Evolutionary conservation across 2,329 filamentous ascomycete genomes (phyloP).

Genomic region (Rutstroemia sp.): DNA sequence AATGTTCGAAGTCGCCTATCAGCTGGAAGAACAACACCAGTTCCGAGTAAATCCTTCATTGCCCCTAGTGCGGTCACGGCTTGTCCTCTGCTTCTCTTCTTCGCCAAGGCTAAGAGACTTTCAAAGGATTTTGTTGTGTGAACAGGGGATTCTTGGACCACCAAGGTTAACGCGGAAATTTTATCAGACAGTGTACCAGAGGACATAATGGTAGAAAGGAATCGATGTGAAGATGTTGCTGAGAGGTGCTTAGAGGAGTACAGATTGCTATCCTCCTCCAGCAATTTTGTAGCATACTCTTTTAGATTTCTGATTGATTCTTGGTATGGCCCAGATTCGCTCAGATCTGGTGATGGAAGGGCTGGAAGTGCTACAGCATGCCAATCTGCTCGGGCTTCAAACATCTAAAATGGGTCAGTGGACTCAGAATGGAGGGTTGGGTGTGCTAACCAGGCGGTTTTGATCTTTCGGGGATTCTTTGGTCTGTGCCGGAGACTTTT

Average conservation of each 20-base stretch:
- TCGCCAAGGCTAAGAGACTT: conserved; percentile 71
- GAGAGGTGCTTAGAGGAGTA: conserved; percentile 67
- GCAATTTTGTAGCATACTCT: conserved; percentile 62
- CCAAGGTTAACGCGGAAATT: conserved; percentile 86
- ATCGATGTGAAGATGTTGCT: conserved; percentile 84
- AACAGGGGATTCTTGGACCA: conserved; percentile 90
- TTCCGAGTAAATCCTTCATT: conserved; percentile 87
- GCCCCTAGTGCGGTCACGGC: conserved; percentile 89
- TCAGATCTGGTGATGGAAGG: conserved; percentile 39
- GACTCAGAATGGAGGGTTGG: conserved; percentile 11
- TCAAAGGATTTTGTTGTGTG: conserved; percentile 90
- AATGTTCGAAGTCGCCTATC: conserved; percentile 79
- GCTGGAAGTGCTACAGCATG: conserved; percentile 49
- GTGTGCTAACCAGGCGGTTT: conserved; percentile 29
- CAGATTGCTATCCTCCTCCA: conserved; percentile 69
- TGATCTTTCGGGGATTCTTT: conserved; percentile 19
- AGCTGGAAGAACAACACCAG: conserved; percentile 75
- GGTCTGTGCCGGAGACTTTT: conserved; percentile 2
- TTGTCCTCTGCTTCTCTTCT: conserved; percentile 87
- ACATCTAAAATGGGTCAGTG: conserved; percentile 37
- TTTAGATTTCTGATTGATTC: conserved; percentile 52
- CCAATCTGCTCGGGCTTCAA: conserved; percentile 61
- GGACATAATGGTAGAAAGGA: conserved; percentile 94
- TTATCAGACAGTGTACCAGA: conserved; percentile 96
- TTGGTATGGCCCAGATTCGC: conserved; percentile 39